Percentiles rank a stretch among this genome's conserved stretches.
These are phyloP conservation scores for Omphalotus olearius DNA, from an alignment of 1,284 basidiomycete genomes.

Conservation along the genomic window DNA sequence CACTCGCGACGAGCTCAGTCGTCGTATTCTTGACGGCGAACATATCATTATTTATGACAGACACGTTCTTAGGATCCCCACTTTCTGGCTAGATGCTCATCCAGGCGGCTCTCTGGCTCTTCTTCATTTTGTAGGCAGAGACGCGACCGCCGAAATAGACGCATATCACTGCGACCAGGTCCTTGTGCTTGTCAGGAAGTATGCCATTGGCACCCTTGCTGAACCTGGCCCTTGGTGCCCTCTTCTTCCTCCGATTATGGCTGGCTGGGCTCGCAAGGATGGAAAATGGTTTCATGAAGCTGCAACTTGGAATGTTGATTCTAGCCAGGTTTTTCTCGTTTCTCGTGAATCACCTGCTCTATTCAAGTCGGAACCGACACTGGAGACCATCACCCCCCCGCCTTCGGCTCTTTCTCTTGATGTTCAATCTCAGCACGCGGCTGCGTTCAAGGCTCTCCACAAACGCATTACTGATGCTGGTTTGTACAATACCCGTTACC, in stretches of 20 bases:
- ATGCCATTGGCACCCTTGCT: conserved; percentile 74
- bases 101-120: conserved; percentile 90
- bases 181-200: conserved; percentile 61
- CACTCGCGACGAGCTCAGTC: conserved; percentile 58
- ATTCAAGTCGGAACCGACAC: conserved; percentile 37
- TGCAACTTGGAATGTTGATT: conserved; percentile 33
- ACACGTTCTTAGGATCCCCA: conserved; percentile 79
- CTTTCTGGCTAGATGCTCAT: conserved; percentile 80
- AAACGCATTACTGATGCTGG: conserved; percentile 74
- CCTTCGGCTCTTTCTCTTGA: conserved; percentile 53
- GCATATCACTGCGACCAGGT: conserved; percentile 84
- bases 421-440: conserved; percentile 68
- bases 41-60: conserved; percentile 77
- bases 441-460: conserved; percentile 82
- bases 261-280: conserved; percentile 68
- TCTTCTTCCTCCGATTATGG: conserved; percentile 85
- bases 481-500: conserved; percentile 79
- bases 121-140: conserved; percentile 93
- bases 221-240: conserved; percentile 68
- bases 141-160: conserved; percentile 92
- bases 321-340: conserved; percentile 64
- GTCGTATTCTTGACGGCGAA: conserved; percentile 74
- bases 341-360: conserved; percentile 28
- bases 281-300: conserved; percentile 65
- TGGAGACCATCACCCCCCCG: conserved; percentile 46